These are phyloP conservation scores for Rhododendron williamsianum DNA, from an alignment of 148 eudicot species.

Conservation along the genomic window DNA sequence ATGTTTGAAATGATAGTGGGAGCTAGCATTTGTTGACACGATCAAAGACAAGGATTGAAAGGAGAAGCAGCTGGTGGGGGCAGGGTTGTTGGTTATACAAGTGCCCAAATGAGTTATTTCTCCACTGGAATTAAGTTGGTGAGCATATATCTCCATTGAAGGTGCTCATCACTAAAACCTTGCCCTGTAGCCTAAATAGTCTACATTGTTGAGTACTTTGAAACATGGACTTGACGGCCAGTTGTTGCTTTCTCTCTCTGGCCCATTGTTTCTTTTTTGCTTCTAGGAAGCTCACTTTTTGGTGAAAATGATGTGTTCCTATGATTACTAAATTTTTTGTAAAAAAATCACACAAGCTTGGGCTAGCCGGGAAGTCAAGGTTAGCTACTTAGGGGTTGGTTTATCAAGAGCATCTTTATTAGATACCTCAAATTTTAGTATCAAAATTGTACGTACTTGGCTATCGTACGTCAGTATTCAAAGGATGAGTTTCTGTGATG, in stretches of 20 bases:
- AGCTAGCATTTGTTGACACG: not conserved
- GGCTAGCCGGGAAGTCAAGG: too few species aligned
- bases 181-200: not conserved
- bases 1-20: not conserved
- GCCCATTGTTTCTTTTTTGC: not conserved
- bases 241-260: not conserved
- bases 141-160: not conserved
- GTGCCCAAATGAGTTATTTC: not conserved
- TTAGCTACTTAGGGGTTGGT: too few species aligned
- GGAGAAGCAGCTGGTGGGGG: conserved; percentile 2
- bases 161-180: not conserved
- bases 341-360: too few species aligned
- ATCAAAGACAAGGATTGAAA: not conserved
- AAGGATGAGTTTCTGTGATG: too few species aligned
- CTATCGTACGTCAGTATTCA: too few species aligned
- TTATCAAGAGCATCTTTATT: too few species aligned
- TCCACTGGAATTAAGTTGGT: not conserved
- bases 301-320: not conserved
- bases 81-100: not conserved
- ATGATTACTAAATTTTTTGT: too few species aligned
- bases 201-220: conserved; percentile 1
- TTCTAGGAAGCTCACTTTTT: not conserved
- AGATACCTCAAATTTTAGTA: too few species aligned
- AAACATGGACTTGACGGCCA: not conserved
- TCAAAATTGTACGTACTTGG: too few species aligned